A percentile compares a stretch with the other conserved stretches of the same genome.
phyloP scores from a whole-genome alignment of 2,329 filamentous ascomycete species.

The Alternaria brassicicola region DNA sequence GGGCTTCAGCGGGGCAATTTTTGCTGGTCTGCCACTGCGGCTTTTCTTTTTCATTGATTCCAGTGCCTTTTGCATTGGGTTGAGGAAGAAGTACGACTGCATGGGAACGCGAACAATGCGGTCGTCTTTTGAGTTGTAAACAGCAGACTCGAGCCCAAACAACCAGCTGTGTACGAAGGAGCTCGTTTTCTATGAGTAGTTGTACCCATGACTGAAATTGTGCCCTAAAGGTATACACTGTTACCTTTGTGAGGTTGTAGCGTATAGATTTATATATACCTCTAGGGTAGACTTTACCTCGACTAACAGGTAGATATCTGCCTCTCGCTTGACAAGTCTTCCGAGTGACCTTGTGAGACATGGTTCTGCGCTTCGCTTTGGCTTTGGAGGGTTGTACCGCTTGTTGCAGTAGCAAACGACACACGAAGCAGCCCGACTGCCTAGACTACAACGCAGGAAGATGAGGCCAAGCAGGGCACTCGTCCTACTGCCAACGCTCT shows the following conservation, averaged over 20 bases:
- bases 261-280: too few species aligned
- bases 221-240: too few species aligned
- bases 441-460: not conserved
- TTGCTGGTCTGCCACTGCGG: constrained; percentile 27
- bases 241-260: too few species aligned
- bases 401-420: too few species aligned
- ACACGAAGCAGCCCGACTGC: not conserved
- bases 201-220: too few species aligned
- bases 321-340: too few species aligned
- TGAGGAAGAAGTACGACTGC: constrained; percentile 44
- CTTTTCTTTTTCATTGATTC: constrained; percentile 48
- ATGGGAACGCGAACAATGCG: not conserved
- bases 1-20: constrained; percentile 41
- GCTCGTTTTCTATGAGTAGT: too few species aligned
- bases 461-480: not conserved
- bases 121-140: not conserved
- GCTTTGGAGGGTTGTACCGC: too few species aligned
- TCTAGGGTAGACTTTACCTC: too few species aligned
- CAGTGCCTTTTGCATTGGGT: constrained; percentile 33
- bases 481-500: not conserved
- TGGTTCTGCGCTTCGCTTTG: not conserved
- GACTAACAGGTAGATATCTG: too few species aligned
- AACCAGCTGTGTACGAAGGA: not conserved
- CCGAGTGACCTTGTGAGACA: not conserved
- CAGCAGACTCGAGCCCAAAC: not conserved